These are phyloP conservation scores for Suillus cothurnatus DNA, from an alignment of 768 basidiomycete species.

Conservation along the genomic window DNA sequence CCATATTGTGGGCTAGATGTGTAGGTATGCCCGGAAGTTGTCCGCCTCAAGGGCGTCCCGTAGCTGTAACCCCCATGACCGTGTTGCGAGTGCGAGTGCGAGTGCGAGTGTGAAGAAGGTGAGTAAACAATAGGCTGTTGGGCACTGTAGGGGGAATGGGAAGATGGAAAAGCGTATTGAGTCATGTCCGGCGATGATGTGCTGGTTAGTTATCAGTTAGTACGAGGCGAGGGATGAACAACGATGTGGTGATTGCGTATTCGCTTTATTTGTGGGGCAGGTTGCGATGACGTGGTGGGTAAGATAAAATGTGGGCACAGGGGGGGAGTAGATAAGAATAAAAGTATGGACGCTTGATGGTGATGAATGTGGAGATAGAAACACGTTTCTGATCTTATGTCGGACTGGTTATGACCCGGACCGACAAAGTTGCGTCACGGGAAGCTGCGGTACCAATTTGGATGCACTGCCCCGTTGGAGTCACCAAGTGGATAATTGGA, in stretches of 20 bases:
- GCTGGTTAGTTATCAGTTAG: background rate
- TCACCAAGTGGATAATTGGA: background rate
- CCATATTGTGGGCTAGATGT: constrained; percentile 4
- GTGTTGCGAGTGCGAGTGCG: constrained; percentile 5
- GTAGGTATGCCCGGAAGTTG: constrained; percentile 13
- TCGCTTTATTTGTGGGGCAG: no score
- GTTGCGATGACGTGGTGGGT: no score
- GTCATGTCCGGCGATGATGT: constrained; percentile 16
- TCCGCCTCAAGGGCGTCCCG: constrained; percentile 14
- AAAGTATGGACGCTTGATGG: background rate
- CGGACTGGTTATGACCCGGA: background rate
- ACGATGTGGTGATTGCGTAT: background rate
- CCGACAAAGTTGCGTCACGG: background rate
- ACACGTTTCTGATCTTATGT: constrained; percentile 3
- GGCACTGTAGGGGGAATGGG: constrained; percentile 9
- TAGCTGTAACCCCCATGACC: constrained; percentile 1
- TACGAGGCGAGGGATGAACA: background rate
- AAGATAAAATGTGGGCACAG: no score
- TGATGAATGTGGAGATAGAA: background rate
- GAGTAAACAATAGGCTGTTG: constrained; percentile 11
- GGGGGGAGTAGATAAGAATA: background rate
- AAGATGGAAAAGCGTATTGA: constrained; percentile 25
- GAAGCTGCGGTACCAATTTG: background rate
- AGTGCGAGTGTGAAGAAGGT: constrained; percentile 8
- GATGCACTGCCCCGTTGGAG: background rate